Evolutionary conservation across 2,329 filamentous ascomycete genomes (phyloP), one percentile per base, ranked within the genome.

Genomic region (Penicillium sp.): DNA sequence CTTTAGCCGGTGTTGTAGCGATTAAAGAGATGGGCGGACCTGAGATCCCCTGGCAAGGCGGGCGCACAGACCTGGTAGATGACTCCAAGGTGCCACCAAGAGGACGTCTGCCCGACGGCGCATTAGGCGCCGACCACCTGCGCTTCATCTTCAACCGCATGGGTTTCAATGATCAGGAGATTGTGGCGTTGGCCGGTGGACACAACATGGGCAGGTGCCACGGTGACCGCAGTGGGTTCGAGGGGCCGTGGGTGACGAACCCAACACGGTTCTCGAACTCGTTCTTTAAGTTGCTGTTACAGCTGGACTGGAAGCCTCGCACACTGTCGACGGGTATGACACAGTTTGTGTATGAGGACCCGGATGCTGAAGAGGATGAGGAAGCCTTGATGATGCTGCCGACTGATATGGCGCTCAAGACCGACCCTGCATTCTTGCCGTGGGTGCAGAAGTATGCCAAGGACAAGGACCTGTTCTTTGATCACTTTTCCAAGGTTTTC

Each of bases 351-450:
- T 84, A 84, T 63, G 79, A 80, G 48, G 84, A 86, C 59, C 82
- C 85, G 47, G 82, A 86, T 62, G 67, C 70, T 21, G 73, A 74
- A 53, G 76, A 76, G 63, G 69, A 68, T 39, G 80, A 80, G 45
- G 80, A 82, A 56, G 82, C 82, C 55, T 73, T 88, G 43, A 88
- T 88, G 86, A 88, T 88, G 86, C 68, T 88, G 67, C 85, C 85
- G 0, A 86, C 85, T 2, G 85, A 88, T 67, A 81, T 88, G 65
- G 81, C 84, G 5, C 75, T 88, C 39, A 72, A 82, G 4, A 75
- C 78, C 1, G 85, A 88, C 61, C 69, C 76, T 3, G 67, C 62
- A 6, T 88, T 88, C 68, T 68, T 75, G 19, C 73, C 73, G 7
- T 87, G 82, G 80, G 85, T 87, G 13, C 76, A 84, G 69, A 66